phyloP scores from a whole-genome alignment of 2,329 filamentous ascomycete species.

The Colletotrichum sp. region DNA sequence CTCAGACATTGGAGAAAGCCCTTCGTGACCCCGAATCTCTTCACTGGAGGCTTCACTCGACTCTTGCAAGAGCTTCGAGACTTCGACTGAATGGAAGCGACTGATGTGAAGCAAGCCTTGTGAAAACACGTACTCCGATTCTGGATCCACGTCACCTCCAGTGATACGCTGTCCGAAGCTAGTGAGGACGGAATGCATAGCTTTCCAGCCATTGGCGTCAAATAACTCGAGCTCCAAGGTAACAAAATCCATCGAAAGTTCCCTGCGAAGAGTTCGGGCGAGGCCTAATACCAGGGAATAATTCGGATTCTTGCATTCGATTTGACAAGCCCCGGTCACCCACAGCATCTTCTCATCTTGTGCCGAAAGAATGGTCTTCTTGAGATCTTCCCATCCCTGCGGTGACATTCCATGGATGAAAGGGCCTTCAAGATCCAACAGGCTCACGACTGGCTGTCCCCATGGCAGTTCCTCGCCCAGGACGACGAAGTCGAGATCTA shows the following conservation, averaged over 20 bases:
- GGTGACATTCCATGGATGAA: background rate
- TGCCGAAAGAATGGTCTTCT: background rate
- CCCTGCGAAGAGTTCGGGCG: constrained; percentile 32
- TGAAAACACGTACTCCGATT: constrained; percentile 36
- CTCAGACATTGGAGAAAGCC: background rate
- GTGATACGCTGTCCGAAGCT: background rate
- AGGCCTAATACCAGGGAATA: constrained; percentile 33
- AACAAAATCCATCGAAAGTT: constrained; percentile 29
- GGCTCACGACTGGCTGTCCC: constrained; percentile 1
- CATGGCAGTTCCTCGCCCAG: background rate
- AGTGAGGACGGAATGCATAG: background rate
- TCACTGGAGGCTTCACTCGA: background rate
- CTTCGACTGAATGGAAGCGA: constrained; percentile 8
- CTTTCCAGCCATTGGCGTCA: background rate
- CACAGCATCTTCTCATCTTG: constrained; percentile 29
- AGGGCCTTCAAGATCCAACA: constrained; percentile 5
- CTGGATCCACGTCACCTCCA: constrained; percentile 17
- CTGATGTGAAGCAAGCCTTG: constrained; percentile 30
- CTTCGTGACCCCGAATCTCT: background rate
- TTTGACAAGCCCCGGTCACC: constrained; percentile 33
- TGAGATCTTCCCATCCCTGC: background rate
- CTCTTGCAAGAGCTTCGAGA: background rate
- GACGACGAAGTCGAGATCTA: background rate
- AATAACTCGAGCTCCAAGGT: constrained; percentile 33
- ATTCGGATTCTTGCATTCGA: constrained; percentile 28